Conservation (phyloP, 176 grass and related monocot genomes). For the Rhynchospora pubera region DNA sequence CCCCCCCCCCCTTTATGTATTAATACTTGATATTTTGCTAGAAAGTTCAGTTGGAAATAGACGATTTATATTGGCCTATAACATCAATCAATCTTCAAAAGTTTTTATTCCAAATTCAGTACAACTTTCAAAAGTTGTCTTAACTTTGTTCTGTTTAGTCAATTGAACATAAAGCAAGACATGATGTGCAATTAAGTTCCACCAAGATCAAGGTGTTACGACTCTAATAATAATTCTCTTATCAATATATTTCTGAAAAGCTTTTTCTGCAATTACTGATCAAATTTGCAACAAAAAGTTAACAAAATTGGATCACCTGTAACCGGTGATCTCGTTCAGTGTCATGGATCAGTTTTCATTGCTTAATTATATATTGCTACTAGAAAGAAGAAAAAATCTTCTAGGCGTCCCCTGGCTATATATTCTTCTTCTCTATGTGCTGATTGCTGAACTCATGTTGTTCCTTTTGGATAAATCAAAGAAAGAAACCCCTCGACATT, state of each 20-base stretch:
- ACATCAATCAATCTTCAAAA: neutral
- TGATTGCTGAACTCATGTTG: neutral
- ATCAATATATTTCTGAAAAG: neutral
- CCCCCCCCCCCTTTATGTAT: no score
- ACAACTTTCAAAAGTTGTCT: neutral
- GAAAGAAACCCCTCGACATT: neutral
- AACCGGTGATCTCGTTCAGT: neutral
- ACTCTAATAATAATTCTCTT: slow-evolving; percentile 3
- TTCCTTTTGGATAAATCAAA: neutral
- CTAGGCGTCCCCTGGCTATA: neutral
- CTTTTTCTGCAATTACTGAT: neutral
- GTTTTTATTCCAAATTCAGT: neutral
- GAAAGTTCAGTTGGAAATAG: neutral
- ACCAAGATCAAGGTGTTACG: neutral
- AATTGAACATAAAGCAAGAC: neutral
- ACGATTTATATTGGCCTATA: neutral
- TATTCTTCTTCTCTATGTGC: neutral
- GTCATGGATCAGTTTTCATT: neutral
- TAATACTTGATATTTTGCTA: neutral
- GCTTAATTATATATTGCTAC: neutral
- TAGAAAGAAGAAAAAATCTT: neutral
- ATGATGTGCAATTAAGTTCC: neutral
- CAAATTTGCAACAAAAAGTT: neutral
- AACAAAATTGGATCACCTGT: neutral
- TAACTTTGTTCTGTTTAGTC: neutral